These are phyloP conservation scores for Keithomyces neogunnii DNA, from an alignment of 2,329 filamentous ascomycete species.

Conservation along the genomic window DNA sequence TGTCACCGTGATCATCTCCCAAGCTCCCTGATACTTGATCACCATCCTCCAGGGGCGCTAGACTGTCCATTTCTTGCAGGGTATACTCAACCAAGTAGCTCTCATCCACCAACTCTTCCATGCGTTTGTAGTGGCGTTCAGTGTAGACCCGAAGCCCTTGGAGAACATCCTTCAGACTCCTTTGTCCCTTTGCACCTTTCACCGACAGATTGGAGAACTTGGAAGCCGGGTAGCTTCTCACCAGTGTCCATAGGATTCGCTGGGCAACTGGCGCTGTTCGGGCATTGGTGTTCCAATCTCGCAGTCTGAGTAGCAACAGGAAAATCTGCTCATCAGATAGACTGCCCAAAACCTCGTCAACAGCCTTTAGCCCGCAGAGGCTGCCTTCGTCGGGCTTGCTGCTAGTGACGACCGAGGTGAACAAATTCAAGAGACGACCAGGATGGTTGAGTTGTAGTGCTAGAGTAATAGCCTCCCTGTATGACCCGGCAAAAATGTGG, in stretches of 20 bases:
- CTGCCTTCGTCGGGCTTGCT: slow-evolving; percentile 52
- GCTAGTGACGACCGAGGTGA: slow-evolving; percentile 67
- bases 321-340: slow-evolving; percentile 83
- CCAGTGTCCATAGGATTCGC: slow-evolving; percentile 69
- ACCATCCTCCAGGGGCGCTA: slow-evolving; percentile 36
- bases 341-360: slow-evolving; percentile 74
- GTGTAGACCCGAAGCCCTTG: slow-evolving; percentile 86
- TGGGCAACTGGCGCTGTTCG: slow-evolving; percentile 80
- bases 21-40: slow-evolving; percentile 23
- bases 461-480: slow-evolving; percentile 85
- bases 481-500: slow-evolving; percentile 79
- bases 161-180: slow-evolving; percentile 72
- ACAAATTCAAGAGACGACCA: slow-evolving; percentile 73
- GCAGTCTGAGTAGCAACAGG: slow-evolving; percentile 66
- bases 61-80: slow-evolving; percentile 81
- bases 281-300: slow-evolving; percentile 98
- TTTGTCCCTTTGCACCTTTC: slow-evolving; percentile 46
- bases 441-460: slow-evolving; percentile 93
- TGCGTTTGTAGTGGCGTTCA: slow-evolving; percentile 81
- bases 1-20: slow-evolving; percentile 31
- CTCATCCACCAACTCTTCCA: slow-evolving; percentile 88
- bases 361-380: slow-evolving; percentile 55
- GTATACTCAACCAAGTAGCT: slow-evolving; percentile 94
- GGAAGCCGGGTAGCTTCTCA: slow-evolving; percentile 72
- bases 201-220: slow-evolving; percentile 65